Percentiles rank a stretch among this genome's conserved stretches.
Conservation (phyloP, 2,329 filamentous ascomycete genomes). For the Aspergillus texensis region DNA sequence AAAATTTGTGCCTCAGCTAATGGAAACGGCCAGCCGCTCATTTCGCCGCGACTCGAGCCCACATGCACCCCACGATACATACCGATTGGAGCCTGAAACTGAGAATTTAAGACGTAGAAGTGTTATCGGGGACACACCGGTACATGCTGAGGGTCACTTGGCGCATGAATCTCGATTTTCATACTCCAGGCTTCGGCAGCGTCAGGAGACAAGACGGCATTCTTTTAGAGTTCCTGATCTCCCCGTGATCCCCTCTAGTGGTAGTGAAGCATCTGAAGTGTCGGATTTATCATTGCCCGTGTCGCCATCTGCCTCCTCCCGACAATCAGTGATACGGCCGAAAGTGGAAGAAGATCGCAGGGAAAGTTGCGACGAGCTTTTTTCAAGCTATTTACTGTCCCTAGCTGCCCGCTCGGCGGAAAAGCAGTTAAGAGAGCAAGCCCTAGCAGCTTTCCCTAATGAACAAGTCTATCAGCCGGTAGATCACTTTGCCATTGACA, state of each 20-base stretch:
- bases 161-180: slow-evolving; percentile 48
- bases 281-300: slow-evolving; percentile 50
- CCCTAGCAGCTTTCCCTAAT: slow-evolving; percentile 53
- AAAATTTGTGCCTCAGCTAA: slow-evolving; percentile 35
- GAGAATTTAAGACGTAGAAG: slow-evolving; percentile 6
- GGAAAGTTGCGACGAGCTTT: slow-evolving; percentile 73
- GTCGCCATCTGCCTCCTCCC: slow-evolving; percentile 31
- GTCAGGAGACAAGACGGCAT: slow-evolving; percentile 48
- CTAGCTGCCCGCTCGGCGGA: slow-evolving; percentile 80
- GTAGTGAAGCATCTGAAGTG: slow-evolving; percentile 51
- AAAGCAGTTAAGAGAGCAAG: slow-evolving; percentile 72
- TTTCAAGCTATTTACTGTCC: slow-evolving; percentile 75
- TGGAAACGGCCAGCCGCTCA: slow-evolving; percentile 36
- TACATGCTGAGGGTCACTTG: background rate
- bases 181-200: slow-evolving; percentile 44
- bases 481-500: slow-evolving; percentile 50
- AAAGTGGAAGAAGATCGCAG: slow-evolving; percentile 29
- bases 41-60: slow-evolving; percentile 29
- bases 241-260: slow-evolving; percentile 64
- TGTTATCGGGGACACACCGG: slow-evolving; percentile 1
- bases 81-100: background rate
- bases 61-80: slow-evolving; percentile 43
- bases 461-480: slow-evolving; percentile 50
- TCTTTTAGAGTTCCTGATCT: slow-evolving; percentile 65
- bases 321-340: slow-evolving; percentile 38